These are phyloP conservation scores for Pythium vanterpoolii DNA, from an alignment of 352 stramenopile species.

Conservation along the genomic window DNA sequence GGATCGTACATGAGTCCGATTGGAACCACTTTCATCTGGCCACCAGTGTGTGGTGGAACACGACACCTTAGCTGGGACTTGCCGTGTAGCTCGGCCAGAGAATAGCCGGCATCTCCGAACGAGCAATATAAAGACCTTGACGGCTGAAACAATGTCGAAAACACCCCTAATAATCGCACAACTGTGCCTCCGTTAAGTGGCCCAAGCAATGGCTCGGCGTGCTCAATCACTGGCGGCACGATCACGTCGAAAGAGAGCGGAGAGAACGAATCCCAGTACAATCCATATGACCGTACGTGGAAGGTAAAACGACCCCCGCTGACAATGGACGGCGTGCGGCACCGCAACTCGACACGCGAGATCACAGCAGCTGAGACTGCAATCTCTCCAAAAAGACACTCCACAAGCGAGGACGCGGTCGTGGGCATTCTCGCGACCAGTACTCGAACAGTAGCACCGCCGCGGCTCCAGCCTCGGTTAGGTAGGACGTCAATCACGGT, in stretches of 20 bases:
- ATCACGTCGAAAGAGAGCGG: conserved; percentile 12
- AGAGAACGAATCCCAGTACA: conserved; percentile 10
- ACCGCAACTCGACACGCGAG: conserved; percentile 8
- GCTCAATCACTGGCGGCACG: conserved; percentile 7
- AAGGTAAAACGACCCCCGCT: background rate
- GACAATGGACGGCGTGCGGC: background rate
- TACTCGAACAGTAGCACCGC: conserved; percentile 10
- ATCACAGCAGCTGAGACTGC: conserved; percentile 8
- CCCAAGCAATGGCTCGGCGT: conserved; percentile 16
- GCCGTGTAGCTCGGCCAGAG: background rate
- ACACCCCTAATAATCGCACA: conserved; percentile 16
- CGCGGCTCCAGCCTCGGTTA: conserved; percentile 13
- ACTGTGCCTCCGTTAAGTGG: conserved; percentile 17
- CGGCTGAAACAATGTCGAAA: background rate
- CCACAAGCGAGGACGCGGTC: background rate
- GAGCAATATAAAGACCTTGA: conserved; percentile 15
- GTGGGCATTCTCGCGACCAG: background rate
- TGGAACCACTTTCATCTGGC: background rate
- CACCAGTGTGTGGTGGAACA: conserved; percentile 6
- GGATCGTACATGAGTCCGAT: conserved; percentile 12
- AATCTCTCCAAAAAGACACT: conserved; percentile 23
- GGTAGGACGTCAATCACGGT: conserved; percentile 13
- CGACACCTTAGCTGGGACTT: conserved; percentile 5
- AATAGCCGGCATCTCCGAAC: conserved; percentile 17
- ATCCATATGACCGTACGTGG: background rate